A percentile compares a stretch with the other conserved stretches of the same genome.
Conservation (phyloP, 805 yeast genomes). For the Schizosaccharomyces lindneri region DNA sequence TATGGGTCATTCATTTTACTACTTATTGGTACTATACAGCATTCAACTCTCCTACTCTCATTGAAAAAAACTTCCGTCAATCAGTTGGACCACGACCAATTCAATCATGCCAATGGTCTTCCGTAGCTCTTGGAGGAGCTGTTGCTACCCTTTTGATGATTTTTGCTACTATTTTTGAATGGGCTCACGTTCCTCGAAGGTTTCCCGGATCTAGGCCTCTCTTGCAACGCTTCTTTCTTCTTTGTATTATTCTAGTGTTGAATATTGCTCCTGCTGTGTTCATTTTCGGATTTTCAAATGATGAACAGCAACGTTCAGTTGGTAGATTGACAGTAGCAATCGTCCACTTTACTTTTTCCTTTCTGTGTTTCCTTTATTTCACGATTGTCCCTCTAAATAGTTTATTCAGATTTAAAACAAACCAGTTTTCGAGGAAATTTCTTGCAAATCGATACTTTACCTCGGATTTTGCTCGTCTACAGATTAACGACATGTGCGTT, state of each 20-base stretch:
- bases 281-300: conserved; percentile 50
- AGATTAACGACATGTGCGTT: conserved; percentile 86
- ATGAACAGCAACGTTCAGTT: conserved; percentile 35
- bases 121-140: conserved; percentile 79
- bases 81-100: conserved; percentile 61
- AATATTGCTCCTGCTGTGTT: conserved; percentile 75
- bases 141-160: conserved; percentile 65
- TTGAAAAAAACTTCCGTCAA: conserved; percentile 70
- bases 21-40: conserved; percentile 88
- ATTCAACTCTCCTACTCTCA: conserved; percentile 72
- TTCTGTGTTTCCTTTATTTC: conserved; percentile 64
- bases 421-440: conserved; percentile 62
- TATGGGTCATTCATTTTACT: conserved; percentile 83
- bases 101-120: conserved; percentile 77
- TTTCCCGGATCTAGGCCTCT: conserved; percentile 99
- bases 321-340: conserved; percentile 64
- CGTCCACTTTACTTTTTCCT: conserved; percentile 69
- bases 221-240: conserved; percentile 60
- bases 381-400: conserved; percentile 94
- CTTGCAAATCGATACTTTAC: conserved; percentile 90
- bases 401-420: conserved; percentile 73
- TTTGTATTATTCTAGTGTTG: conserved; percentile 35
- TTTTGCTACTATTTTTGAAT: conserved; percentile 70
- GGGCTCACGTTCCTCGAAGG: conserved; percentile 87
- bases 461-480: conserved; percentile 58